Base-by-base conservation (phyloP, 148 eudicot species). In the Rhododendron griersonianum region DNA sequence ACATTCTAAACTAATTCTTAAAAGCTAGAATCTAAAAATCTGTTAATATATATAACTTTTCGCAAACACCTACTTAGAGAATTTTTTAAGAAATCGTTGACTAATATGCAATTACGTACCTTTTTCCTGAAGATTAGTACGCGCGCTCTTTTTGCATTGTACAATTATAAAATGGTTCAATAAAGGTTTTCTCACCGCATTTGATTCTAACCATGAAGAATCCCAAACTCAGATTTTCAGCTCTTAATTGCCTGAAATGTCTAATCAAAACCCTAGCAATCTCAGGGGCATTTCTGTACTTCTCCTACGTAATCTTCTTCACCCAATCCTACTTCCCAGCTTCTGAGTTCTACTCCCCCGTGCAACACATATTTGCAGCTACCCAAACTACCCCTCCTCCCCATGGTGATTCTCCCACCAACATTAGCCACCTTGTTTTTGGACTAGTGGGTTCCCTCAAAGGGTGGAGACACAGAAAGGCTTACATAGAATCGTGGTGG, bases 401-500 rank as follows among this genome's bases (percentile, higher is more conserved):
- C 63, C 63, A 16, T 57, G 63, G 18, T 53, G 5, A 59, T 63
- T 19, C 80, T 50, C 57, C 86, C 18, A 86, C 90, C 5, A 81
- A 89, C 65, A 41, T 89, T 18, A 83, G 28, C 83, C 91, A 89
- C 85, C 45, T 89, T 57, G 83, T 74, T 5, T 87, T 89, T 48
- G 91, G 91, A 11, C 83, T 89, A 19, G 30, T 74, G 1, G 88
- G 84, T 2, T 87, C 91, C 0, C 63, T 33, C 9, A n/a, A 75
- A 8, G 67, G 85, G 44, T 89, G 88, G 88, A 75, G 37, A 44
- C 11, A 57, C 23, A 30, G 91, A 13, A 84, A 61, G 41, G 11
- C 73, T 11, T 87, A 87, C 80, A 61, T 86, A 30, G 91, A 90
- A 47, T 57, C 89, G 16, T 90, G 91, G 91, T 89, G 91, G 91